Evolutionary conservation across 352 stramenopile species (phyloP).

Genomic region (Globisporangium cystogenes): DNA sequence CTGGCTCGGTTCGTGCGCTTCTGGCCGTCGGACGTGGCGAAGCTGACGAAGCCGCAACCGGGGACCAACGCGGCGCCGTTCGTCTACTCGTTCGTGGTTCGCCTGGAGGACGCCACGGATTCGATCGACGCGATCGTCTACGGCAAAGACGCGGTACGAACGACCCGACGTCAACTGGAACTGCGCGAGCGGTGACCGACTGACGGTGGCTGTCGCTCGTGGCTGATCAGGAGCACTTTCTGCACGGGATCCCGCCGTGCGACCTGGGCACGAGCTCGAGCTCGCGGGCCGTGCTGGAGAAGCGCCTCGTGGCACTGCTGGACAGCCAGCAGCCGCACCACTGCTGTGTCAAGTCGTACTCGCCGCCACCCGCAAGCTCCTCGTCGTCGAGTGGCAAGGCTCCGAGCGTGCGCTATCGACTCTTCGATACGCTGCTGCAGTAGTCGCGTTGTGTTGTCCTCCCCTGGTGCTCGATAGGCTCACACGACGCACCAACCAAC

Average conservation of each 20-base stretch:
- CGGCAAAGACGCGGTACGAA: conserved; percentile 61
- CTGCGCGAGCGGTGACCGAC: neutral
- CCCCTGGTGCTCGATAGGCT: too few relatives aligned
- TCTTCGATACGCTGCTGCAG: conserved; percentile 64
- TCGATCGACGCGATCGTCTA: conserved; percentile 64
- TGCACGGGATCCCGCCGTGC: conserved; percentile 64
- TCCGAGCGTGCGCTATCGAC: conserved; percentile 44
- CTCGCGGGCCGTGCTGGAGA: conserved; percentile 43
- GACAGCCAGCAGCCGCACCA: conserved; percentile 19
- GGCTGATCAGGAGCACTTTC: conserved; percentile 44
- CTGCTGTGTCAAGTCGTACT: conserved; percentile 74
- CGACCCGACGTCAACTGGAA: neutral
- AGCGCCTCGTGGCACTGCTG: conserved; percentile 37
- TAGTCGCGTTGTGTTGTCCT: neutral
- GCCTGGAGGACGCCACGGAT: conserved; percentile 39
- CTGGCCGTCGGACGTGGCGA: conserved; percentile 42
- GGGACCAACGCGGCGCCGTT: conserved; percentile 16
- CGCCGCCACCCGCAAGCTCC: conserved; percentile 15
- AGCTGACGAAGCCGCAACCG: conserved; percentile 43
- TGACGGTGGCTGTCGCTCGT: neutral
- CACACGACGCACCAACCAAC: neutral
- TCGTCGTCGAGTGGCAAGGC: neutral
- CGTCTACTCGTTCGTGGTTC: conserved; percentile 66
- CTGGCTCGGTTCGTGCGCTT: conserved; percentile 31
- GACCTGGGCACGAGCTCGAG: conserved; percentile 47